Evolutionary conservation across 208 protist genomes (phyloP).

Genomic region (Trypanosoma platydactyli): DNA sequence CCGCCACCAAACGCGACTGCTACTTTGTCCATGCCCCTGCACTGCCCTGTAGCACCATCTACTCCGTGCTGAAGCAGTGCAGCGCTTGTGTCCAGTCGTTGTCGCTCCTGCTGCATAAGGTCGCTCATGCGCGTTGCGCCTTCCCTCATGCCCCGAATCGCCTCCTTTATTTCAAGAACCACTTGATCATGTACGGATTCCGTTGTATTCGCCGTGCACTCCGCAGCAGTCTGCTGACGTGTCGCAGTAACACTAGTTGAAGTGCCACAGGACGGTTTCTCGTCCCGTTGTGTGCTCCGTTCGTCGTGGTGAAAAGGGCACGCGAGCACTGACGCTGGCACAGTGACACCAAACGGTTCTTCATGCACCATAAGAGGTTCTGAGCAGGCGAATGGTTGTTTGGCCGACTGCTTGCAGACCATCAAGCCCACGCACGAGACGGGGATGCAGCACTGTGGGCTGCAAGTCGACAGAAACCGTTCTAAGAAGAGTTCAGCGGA

Average conservation of each 20-base stretch:
- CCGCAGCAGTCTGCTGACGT: background rate
- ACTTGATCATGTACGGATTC: slow-evolving; percentile 38
- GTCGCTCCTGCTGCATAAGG: slow-evolving; percentile 52
- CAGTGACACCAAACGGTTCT: background rate
- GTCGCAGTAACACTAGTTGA: background rate
- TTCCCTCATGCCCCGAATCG: slow-evolving; percentile 60
- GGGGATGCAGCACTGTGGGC: background rate
- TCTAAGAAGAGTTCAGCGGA: slow-evolving; percentile 10
- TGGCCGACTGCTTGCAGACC: background rate
- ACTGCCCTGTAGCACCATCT: slow-evolving; percentile 34
- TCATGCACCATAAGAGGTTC: slow-evolving; percentile 24
- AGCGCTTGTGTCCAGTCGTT: slow-evolving; percentile 36
- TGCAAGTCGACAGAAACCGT: background rate
- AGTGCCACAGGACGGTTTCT: background rate
- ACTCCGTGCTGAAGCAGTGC: slow-evolving; percentile 50
- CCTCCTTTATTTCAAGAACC: slow-evolving; percentile 49
- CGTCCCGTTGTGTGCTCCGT: background rate
- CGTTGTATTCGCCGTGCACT: background rate
- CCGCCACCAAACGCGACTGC: slow-evolving; percentile 19
- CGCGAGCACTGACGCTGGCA: background rate
- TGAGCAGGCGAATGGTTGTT: slow-evolving; percentile 1
- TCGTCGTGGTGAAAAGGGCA: slow-evolving; percentile 16
- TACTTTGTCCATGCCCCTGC: slow-evolving; percentile 35
- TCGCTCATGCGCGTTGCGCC: slow-evolving; percentile 57
- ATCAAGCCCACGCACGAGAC: slow-evolving; percentile 20